These are phyloP conservation scores for Trichoderma afroharzianum DNA, from an alignment of 2,329 filamentous ascomycete species.

Conservation along the genomic window DNA sequence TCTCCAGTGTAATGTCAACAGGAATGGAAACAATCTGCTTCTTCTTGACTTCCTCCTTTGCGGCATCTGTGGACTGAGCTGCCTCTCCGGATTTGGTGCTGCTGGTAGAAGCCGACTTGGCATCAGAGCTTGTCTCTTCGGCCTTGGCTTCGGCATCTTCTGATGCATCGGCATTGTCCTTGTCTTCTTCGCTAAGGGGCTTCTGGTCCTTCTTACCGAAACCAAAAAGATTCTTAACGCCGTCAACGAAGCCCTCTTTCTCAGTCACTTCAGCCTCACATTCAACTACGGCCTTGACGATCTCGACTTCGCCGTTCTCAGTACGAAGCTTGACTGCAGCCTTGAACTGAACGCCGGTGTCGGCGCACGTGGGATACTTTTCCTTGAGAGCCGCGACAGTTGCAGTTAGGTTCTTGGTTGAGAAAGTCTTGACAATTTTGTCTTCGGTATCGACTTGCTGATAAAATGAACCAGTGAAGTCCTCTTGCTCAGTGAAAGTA, in stretches of 20 bases:
- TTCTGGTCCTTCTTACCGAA: conserved; percentile 89
- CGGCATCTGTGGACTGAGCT: conserved; percentile 38
- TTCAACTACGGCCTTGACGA: conserved; percentile 72
- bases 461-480: conserved; percentile 77
- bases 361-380: conserved; percentile 68
- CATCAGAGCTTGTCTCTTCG: conserved; percentile 34
- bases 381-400: conserved; percentile 76
- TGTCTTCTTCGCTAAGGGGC: conserved; percentile 62
- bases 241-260: conserved; percentile 82
- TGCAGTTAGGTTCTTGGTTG: conserved; percentile 81
- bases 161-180: conserved; percentile 38
- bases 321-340: conserved; percentile 69
- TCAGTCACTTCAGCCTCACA: conserved; percentile 73
- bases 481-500: conserved; percentile 74
- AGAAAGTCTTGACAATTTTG: conserved; percentile 60
- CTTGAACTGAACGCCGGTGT: conserved; percentile 75
- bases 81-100: conserved; percentile 42
- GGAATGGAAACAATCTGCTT: conserved; percentile 57
- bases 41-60: conserved; percentile 55
- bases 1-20: conserved; percentile 47
- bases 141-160: conserved; percentile 40
- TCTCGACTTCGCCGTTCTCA: conserved; percentile 74
- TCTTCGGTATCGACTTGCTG: conserved; percentile 63
- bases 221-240: conserved; percentile 93
- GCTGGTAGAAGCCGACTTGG: conserved; percentile 28